phyloP scores from a whole-genome alignment of 768 basidiomycete genomes.

The Melanogaster broomeanus region DNA sequence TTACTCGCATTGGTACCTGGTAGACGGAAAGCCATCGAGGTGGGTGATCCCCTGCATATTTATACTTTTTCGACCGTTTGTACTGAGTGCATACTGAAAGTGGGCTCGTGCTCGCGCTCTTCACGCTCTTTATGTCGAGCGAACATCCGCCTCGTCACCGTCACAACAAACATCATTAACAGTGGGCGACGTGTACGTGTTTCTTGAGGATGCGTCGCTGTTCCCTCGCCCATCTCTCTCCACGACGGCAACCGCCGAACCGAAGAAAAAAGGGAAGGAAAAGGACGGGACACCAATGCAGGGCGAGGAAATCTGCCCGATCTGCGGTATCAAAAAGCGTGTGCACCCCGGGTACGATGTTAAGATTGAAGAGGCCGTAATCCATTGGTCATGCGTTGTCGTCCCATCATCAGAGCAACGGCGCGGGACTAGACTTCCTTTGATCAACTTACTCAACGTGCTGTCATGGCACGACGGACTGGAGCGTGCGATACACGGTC shows the following conservation, averaged over 20 bases:
- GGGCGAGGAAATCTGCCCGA: conserved; percentile 26
- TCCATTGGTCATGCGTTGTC: conserved; percentile 24
- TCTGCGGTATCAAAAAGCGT: conserved; percentile 31
- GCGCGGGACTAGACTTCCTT: conserved; percentile 19
- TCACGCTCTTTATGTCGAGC: conserved; percentile 38
- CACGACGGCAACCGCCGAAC: conserved; percentile 8
- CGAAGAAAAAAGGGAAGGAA: conserved; percentile 27
- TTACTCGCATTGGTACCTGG: conserved; percentile 40
- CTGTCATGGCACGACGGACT: conserved; percentile 18
- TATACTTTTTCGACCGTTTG: neutral
- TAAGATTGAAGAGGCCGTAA: conserved; percentile 19
- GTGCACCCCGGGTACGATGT: conserved; percentile 23
- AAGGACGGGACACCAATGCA: conserved; percentile 19
- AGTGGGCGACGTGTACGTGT: conserved; percentile 45
- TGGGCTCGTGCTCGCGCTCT: conserved; percentile 48
- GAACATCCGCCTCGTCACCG: conserved; percentile 18
- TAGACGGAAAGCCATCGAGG: conserved; percentile 51
- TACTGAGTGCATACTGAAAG: conserved; percentile 26
- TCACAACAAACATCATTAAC: conserved; percentile 29
- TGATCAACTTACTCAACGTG: conserved; percentile 15
- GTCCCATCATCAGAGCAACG: conserved; percentile 22
- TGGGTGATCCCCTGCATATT: conserved; percentile 18
- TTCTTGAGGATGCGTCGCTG: conserved; percentile 43
- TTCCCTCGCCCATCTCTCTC: conserved; percentile 35
- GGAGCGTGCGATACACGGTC: conserved; percentile 12